Evolutionary conservation across 2,329 filamentous ascomycete species (phyloP).

Genomic region (Mycogone perniciosa): DNA sequence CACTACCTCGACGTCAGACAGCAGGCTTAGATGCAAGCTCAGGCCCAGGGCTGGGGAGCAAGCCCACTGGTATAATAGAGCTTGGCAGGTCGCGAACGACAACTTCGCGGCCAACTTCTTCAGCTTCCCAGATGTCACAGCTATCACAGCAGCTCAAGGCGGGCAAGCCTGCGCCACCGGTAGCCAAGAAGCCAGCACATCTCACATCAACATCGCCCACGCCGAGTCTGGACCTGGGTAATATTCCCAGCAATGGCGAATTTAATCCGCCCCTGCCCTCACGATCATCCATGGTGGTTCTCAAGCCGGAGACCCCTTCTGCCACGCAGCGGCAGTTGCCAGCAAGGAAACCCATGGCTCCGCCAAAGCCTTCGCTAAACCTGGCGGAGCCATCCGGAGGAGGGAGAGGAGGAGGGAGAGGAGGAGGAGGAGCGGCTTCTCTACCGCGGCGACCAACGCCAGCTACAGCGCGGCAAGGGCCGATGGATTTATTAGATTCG

Average conservation of each 20-base stretch:
- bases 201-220: slow-evolving; percentile 30
- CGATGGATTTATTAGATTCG: slow-evolving; percentile 40
- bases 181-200: slow-evolving; percentile 59
- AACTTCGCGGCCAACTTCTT: slow-evolving; percentile 28
- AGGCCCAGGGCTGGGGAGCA: slow-evolving; percentile 8
- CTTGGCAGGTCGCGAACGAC: slow-evolving; percentile 21
- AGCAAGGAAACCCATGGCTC: slow-evolving; percentile 22
- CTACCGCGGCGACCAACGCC: slow-evolving; percentile 19
- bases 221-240: slow-evolving; percentile 13
- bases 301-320: background rate
- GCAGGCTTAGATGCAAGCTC: slow-evolving; percentile 16
- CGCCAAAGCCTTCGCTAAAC: slow-evolving; percentile 19
- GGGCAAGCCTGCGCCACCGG: slow-evolving; percentile 43
- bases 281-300: slow-evolving; percentile 5
- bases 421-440: slow-evolving; percentile 17
- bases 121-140: slow-evolving; percentile 29
- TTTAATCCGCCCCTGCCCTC: slow-evolving; percentile 7
- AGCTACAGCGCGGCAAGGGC: slow-evolving; percentile 22
- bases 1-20: slow-evolving; percentile 38
- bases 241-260: slow-evolving; percentile 16
- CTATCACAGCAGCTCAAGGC: slow-evolving; percentile 25
- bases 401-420: slow-evolving; percentile 12
- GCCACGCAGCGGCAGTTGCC: slow-evolving; percentile 15
- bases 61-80: slow-evolving; percentile 16
- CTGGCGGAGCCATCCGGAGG: slow-evolving; percentile 19